Conservation (phyloP, 768 basidiomycete genomes). For the Suillus ampliporus region DNA sequence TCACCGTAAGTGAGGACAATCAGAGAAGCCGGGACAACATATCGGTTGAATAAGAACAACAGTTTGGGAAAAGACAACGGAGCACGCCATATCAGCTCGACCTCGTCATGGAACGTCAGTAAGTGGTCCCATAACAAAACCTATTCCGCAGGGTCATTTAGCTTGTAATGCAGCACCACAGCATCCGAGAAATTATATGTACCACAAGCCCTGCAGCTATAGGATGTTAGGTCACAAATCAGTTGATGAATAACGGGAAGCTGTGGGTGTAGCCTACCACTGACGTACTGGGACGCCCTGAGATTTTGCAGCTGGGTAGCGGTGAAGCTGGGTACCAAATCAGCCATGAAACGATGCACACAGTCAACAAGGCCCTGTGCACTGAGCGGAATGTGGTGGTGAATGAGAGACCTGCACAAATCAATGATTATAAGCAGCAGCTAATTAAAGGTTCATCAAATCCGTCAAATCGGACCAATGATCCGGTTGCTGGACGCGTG, state of each 20-base stretch:
- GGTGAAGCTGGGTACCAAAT: neutral
- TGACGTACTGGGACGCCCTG: constrained; percentile 28
- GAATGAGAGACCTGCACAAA: constrained; percentile 2
- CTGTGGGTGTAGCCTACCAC: constrained; percentile 23
- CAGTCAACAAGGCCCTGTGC: constrained; percentile 1
- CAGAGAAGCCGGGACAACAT: constrained; percentile 37
- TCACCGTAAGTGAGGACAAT: constrained; percentile 37
- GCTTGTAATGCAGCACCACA: neutral
- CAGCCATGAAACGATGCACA: neutral
- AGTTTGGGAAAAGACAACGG: constrained; percentile 33
- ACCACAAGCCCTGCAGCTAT: constrained; percentile 33
- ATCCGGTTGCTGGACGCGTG: constrained; percentile 4
- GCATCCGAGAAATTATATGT: constrained; percentile 7
- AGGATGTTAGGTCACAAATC: neutral
- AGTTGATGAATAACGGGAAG: constrained; percentile 2
- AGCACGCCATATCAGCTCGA: constrained; percentile 38
- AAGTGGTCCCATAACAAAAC: constrained; percentile 41
- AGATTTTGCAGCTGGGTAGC: constrained; percentile 12
- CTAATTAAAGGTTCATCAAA: constrained; percentile 23
- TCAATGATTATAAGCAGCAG: neutral
- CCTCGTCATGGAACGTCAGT: constrained; percentile 40
- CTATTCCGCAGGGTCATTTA: constrained; percentile 22
- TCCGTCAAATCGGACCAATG: neutral
- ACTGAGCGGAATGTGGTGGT: neutral
- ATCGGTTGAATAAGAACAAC: constrained; percentile 42